phyloP scores from a whole-genome alignment of 179 eudicot genomes.

The Amaranthus tricolor region DNA sequence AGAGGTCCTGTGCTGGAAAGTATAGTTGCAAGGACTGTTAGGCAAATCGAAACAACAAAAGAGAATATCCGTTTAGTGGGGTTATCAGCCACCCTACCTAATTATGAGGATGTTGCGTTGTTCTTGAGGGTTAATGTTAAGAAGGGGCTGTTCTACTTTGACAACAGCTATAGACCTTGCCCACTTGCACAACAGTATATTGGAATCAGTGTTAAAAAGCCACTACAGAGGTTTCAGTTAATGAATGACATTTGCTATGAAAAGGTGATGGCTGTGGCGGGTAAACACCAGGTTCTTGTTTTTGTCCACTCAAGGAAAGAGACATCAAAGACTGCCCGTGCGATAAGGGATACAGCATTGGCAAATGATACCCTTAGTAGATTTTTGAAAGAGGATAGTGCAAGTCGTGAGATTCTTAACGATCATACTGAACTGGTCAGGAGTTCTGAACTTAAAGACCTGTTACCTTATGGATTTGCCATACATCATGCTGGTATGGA shows the following conservation, averaged over 20 bases:
- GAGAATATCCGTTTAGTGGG: constrained; percentile 93
- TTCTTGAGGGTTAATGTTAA: constrained; percentile 74
- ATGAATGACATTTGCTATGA: constrained; percentile 95
- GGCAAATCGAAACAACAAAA: constrained; percentile 88
- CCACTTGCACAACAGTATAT: constrained; percentile 95
- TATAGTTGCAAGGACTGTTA: constrained; percentile 89
- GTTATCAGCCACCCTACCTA: constrained; percentile 90
- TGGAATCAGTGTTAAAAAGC: constrained; percentile 89
- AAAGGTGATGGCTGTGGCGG: constrained; percentile 77
- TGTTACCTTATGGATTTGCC: constrained; percentile 91
- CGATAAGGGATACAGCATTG: constrained; percentile 82
- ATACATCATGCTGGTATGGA: constrained; percentile 97
- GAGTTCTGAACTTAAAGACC: constrained; percentile 85
- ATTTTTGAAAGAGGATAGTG: constrained; percentile 87
- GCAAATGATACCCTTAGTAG: constrained; percentile 79
- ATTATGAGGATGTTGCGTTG: constrained; percentile 81
- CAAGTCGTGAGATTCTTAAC: constrained; percentile 81
- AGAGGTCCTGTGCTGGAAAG: constrained; percentile 98
- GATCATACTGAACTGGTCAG: constrained; percentile 72
- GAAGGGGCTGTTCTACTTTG: constrained; percentile 81
- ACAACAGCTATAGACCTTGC: constrained; percentile 90
- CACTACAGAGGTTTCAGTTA: constrained; percentile 88
- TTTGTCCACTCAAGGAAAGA: constrained; percentile 97
- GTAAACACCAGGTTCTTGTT: constrained; percentile 85
- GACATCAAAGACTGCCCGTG: constrained; percentile 88